Base-by-base conservation (phyloP, 2,329 filamentous ascomycete genomes). In the Ophiocordyceps robertsii region DNA sequence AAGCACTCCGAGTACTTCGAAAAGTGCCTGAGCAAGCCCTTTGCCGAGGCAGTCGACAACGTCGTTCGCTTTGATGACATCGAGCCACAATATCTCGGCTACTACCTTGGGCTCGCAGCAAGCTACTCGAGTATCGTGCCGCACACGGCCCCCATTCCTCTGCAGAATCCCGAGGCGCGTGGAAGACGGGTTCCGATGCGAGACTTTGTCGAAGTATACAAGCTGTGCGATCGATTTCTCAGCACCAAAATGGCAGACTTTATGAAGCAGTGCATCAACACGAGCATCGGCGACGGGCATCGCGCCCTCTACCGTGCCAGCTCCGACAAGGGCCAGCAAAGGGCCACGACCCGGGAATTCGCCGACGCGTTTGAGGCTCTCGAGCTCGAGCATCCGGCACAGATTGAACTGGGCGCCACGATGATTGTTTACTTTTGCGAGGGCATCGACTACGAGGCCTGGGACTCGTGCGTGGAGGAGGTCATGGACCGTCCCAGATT, bases 141-240 rank as follows among this genome's bases (percentile, higher is more conserved):
- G 6, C 54, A 59, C 41, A 38, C 48, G 3, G 41, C 50, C 5
- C 58, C 57, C 12, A 19, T 19, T 4, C 19, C 19, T 19, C 19
- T 19, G 4, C 19, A 19, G 19, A 19, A 19, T 19, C 19, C 19
- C 19, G 19, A 19, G 19, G 19, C 24, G 7, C 14, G 24, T n/a
- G 11, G 4, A 39, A 10, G 39, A 45, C 1, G 50, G 51, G 3
- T 39, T 50, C 3, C 56, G 6, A 49, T 62, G 19, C 44, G 51
- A 13, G 60, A 63, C 41, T 59, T 51, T 16, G 44, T 63, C 29
- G 59, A 62, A 38, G 60, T 63, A 4, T 60, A 54, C 45, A 62
- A 62, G 48, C 53, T 63, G 10, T 61, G 60, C 42, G 60, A 63
- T 33, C 53, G 58, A 12, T 62, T 63, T 41, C 43, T 61, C 13